Percentiles rank a stretch among this genome's conserved stretches.
Conservation (phyloP, 768 basidiomycete species). For the Amanita thiersii region DNA sequence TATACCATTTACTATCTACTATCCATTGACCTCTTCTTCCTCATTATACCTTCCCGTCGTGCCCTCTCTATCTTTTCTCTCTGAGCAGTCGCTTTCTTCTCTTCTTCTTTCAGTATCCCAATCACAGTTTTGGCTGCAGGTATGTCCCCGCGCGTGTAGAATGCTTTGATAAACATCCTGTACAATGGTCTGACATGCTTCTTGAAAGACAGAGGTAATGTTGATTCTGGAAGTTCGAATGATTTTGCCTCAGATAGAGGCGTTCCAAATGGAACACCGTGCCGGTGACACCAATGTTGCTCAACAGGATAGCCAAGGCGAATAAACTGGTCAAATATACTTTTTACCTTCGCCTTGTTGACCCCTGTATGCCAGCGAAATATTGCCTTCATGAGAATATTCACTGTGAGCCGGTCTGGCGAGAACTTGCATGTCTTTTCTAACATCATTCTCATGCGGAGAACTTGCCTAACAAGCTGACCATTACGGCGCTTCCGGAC, state of each 20-base stretch:
- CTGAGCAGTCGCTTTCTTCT: constrained; percentile 17
- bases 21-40: constrained; percentile 14
- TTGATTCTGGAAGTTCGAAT: constrained; percentile 27
- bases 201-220: constrained; percentile 41
- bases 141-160: constrained; percentile 47
- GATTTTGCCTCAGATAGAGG: constrained; percentile 12
- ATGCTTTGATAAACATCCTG: constrained; percentile 64
- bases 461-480: constrained; percentile 35
- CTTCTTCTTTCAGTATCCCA: constrained; percentile 45
- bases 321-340: constrained; percentile 59
- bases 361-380: constrained; percentile 42
- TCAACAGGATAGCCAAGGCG: constrained; percentile 49
- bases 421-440: constrained; percentile 36
- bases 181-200: constrained; percentile 62
- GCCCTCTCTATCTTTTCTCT: constrained; percentile 24
- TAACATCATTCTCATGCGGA: constrained; percentile 34
- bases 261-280: constrained; percentile 39
- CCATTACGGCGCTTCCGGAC: constrained; percentile 27
- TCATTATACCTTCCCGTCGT: constrained; percentile 23
- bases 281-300: constrained; percentile 17
- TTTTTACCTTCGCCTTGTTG: constrained; percentile 33
- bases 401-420: constrained; percentile 63
- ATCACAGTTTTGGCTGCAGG: constrained; percentile 44
- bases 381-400: constrained; percentile 57
- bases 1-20: too few species aligned